These are phyloP conservation scores for Haberlea rhodopensis DNA, from an alignment of 257 asterid species.

Conservation along the genomic window DNA sequence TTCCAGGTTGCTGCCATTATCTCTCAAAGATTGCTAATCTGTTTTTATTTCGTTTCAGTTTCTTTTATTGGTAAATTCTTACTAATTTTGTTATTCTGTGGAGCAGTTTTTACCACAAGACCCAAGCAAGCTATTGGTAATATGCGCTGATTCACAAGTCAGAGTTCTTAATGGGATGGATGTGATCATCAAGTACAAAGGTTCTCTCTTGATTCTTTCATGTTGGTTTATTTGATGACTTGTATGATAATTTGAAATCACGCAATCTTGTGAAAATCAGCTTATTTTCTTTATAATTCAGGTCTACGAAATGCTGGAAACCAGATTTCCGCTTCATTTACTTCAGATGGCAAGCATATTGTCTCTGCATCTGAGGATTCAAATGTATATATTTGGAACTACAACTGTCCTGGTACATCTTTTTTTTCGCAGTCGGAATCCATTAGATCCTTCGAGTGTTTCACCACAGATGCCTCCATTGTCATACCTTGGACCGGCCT, in stretches of 20 bases:
- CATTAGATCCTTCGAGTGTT: conserved; percentile 56
- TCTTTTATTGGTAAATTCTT: neutral
- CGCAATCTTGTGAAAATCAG: neutral
- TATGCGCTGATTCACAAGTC: conserved; percentile 77
- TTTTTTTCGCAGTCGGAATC: conserved; percentile 42
- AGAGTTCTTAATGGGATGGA: conserved; percentile 59
- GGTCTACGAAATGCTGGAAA: conserved; percentile 66
- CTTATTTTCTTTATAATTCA: conserved; percentile 24
- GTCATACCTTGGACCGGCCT: conserved; percentile 88
- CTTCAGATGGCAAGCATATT: conserved; percentile 69
- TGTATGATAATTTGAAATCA: neutral
- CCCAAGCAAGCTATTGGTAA: conserved; percentile 65
- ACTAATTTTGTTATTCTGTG: conserved; percentile 4
- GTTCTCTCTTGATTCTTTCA: conserved; percentile 32
- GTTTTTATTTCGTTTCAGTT: conserved; percentile 8
- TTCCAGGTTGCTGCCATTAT: conserved; percentile 62
- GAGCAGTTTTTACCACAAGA: conserved; percentile 80
- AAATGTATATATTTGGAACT: conserved; percentile 71
- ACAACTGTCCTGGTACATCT: conserved; percentile 22
- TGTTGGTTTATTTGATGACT: conserved; percentile 10
- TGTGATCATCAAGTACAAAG: conserved; percentile 71
- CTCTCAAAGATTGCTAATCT: conserved; percentile 19
- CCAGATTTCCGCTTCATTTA: conserved; percentile 61
- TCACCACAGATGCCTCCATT: conserved; percentile 63
- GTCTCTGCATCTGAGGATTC: conserved; percentile 81